Conservation (phyloP, 2,329 filamentous ascomycete species). For the Aspergillus novoparasiticus region DNA sequence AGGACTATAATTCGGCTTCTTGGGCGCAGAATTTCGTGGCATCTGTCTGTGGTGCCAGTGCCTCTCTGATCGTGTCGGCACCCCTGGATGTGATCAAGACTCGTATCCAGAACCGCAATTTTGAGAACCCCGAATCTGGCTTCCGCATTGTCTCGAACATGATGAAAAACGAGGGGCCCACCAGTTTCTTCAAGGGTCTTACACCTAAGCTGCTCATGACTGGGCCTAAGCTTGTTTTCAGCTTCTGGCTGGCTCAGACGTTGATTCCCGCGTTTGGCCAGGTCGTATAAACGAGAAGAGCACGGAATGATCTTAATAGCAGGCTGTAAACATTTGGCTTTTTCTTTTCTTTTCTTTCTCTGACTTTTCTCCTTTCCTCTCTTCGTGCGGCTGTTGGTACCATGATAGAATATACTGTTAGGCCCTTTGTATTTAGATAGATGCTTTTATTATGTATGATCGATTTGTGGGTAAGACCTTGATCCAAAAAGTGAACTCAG, state of each 20-base stretch:
- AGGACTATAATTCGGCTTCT: conserved; percentile 91
- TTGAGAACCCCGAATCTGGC: conserved; percentile 94
- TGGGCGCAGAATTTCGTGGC: conserved; percentile 98
- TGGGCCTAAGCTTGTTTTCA: conserved; percentile 97
- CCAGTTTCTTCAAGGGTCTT: conserved; percentile 95
- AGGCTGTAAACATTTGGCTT: conserved; percentile 14
- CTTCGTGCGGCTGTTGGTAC: conserved; percentile 16
- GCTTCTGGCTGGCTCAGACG: conserved; percentile 98
- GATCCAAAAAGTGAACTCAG: conserved; percentile 19
- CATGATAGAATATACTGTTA: conserved; percentile 25
- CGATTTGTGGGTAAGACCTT: conserved; percentile 15
- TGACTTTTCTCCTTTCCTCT: conserved; percentile 4
- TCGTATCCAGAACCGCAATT: conserved; percentile 97
- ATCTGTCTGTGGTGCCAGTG: conserved; percentile 90
- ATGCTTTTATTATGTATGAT: conserved; percentile 13
- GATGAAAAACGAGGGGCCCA: conserved; percentile 83
- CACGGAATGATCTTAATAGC: conserved; percentile 14
- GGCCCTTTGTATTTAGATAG: conserved; percentile 22
- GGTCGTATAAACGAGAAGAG: conserved; percentile 51
- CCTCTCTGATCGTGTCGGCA: conserved; percentile 93
- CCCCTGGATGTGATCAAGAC: conserved; percentile 98
- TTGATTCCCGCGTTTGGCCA: conserved; percentile 90
- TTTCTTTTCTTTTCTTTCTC: background rate
- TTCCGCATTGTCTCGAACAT: conserved; percentile 91
- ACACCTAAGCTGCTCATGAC: conserved; percentile 99